phyloP scores from a whole-genome alignment of 2,329 filamentous ascomycete genomes.

The Aspergillus felis region DNA sequence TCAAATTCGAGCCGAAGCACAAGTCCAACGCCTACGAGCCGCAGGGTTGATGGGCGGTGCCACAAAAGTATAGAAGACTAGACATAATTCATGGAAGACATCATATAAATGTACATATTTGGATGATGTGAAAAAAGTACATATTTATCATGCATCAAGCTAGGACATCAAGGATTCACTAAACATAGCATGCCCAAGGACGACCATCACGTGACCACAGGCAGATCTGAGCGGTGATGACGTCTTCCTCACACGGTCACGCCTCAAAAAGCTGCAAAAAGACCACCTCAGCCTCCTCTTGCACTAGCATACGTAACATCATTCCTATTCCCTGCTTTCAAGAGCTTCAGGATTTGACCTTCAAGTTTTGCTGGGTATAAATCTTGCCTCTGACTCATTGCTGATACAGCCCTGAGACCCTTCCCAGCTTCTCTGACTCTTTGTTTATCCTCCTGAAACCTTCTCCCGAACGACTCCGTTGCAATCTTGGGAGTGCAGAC shows the following conservation, averaged over 20 bases:
- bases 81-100: background rate
- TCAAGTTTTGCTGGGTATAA: slow-evolving; percentile 3
- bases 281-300: slow-evolving; percentile 64
- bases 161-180: too few relatives aligned
- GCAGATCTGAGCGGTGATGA: slow-evolving; percentile 23
- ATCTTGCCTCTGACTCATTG: background rate
- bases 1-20: slow-evolving; percentile 95
- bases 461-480: slow-evolving; percentile 4
- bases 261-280: slow-evolving; percentile 43
- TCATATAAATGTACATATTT: background rate
- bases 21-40: slow-evolving; percentile 89
- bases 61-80: background rate
- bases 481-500: slow-evolving; percentile 2
- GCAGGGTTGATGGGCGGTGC: slow-evolving; percentile 46
- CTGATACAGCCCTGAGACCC: background rate
- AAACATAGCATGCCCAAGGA: background rate
- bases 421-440: slow-evolving; percentile 1
- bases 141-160: background rate
- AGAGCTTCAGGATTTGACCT: background rate
- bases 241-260: slow-evolving; percentile 23
- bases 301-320: background rate
- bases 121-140: background rate
- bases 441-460: slow-evolving; percentile 15
- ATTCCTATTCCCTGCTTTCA: background rate
- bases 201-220: slow-evolving; percentile 8